Percentiles rank a stretch among this genome's conserved stretches.
These are phyloP conservation scores for Gossypium australe DNA, from an alignment of 345 rosid species.

Conservation along the genomic window DNA sequence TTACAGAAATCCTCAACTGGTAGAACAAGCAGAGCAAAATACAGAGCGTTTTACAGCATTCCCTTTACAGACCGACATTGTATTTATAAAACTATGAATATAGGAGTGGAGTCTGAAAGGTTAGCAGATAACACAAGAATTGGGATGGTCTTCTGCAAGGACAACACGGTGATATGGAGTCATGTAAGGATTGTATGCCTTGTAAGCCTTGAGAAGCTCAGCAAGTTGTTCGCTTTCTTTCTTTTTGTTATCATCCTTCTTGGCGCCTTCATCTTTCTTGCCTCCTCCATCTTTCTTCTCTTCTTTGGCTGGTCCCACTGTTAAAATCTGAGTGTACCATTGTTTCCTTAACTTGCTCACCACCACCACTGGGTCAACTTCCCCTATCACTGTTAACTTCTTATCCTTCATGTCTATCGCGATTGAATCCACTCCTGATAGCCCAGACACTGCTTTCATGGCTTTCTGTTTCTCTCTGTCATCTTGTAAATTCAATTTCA, in stretches of 20 bases:
- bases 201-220: slow-evolving; percentile 22
- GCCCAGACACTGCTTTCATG: slow-evolving; percentile 41
- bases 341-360: slow-evolving; percentile 35
- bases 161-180: slow-evolving; percentile 24
- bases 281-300: slow-evolving; percentile 26
- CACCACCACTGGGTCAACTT: slow-evolving; percentile 37
- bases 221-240: slow-evolving; percentile 29
- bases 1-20: too few species aligned
- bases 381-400: slow-evolving; percentile 58
- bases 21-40: not conserved
- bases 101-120: not conserved
- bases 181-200: slow-evolving; percentile 26
- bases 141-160: slow-evolving; percentile 49
- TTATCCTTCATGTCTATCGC: slow-evolving; percentile 45
- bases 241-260: slow-evolving; percentile 27
- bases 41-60: not conserved
- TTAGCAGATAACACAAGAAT: slow-evolving; percentile 41
- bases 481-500: slow-evolving; percentile 45
- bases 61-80: not conserved
- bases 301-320: slow-evolving; percentile 47
- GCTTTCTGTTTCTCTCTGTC: slow-evolving; percentile 48
- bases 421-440: slow-evolving; percentile 42
- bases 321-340: slow-evolving; percentile 30
- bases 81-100: not conserved
- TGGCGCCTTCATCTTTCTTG: slow-evolving; percentile 10